Base-by-base conservation (phyloP, 306 rosid species). In the Potentilla sterilis region DNA sequence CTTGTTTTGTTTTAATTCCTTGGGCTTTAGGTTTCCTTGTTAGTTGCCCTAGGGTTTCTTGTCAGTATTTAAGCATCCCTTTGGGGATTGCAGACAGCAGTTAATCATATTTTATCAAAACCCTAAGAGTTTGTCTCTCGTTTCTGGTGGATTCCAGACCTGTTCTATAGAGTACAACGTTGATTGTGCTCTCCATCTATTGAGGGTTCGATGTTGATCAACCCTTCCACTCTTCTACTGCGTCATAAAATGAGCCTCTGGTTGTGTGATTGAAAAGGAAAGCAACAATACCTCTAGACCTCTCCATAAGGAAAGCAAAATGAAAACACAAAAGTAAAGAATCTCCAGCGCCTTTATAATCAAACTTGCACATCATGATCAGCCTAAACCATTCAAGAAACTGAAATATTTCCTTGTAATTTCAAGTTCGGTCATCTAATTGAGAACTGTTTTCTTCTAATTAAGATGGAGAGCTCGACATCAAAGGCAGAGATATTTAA, bases 211-310 rank as follows among this genome's bases (percentile, higher is more conserved):
- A n/a, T n/a, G n/a, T n/a, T n/a, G n/a, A n/a, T n/a, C n/a, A n/a
- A n/a, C n/a, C n/a, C n/a, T n/a, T n/a, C n/a, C n/a, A n/a, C n/a
- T n/a, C n/a, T n/a, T n/a, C n/a, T n/a, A n/a, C n/a, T n/a, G n/a
- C n/a, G n/a, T n/a, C n/a, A n/a, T n/a, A n/a, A n/a, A 79, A 38
- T 66, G n/a, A 21, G 49, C 34, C 49, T 41, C 8, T 43, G 16
- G 35, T 81, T 63, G 79, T 80, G 76, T 82, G 40, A 82, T 82
- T 71, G 76, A 82, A 86, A 90, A 87, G 92, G 75, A 74, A 83
- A 81, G 65, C 13, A 14, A n/a, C 78, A 47, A 64, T 13, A 28
- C 67, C 52, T 16, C 54, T 74, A 66, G 73, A 78, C 87, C 81
- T 69, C 68, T 57, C 62, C 35, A 66, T 69, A 62, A 81, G 77